phyloP scores from a whole-genome alignment of 2,329 filamentous ascomycete genomes.

The Paecilomyces sp. region DNA sequence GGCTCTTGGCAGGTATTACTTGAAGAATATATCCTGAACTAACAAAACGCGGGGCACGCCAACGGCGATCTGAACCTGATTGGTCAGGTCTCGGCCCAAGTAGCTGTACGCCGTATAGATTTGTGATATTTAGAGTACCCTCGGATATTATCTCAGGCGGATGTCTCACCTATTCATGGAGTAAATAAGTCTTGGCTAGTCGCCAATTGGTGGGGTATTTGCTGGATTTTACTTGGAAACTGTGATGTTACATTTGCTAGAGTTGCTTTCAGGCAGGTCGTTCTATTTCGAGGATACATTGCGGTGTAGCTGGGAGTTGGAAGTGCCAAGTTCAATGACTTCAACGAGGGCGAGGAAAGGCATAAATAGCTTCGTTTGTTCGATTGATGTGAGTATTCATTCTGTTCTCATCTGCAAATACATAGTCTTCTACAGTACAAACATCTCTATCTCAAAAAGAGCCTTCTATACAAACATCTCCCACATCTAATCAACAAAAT shows the following conservation, averaged over 20 bases:
- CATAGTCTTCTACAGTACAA: neutral
- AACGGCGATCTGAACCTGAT: neutral
- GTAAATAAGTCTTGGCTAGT: neutral
- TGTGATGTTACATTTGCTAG: neutral
- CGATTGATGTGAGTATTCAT: neutral
- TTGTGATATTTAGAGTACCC: neutral
- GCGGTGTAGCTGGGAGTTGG: neutral
- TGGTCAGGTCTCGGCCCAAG: neutral
- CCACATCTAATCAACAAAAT: constrained; percentile 3
- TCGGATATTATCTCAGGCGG: neutral
- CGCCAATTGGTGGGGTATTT: neutral
- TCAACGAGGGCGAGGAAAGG: neutral
- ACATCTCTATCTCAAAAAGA: neutral
- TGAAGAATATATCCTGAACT: too few species aligned
- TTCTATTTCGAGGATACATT: neutral
- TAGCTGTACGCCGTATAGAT: neutral
- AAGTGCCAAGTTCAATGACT: neutral
- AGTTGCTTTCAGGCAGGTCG: neutral
- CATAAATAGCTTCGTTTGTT: neutral
- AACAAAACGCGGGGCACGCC: too few species aligned
- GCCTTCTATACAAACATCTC: neutral
- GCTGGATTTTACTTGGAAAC: neutral
- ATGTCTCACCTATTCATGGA: neutral
- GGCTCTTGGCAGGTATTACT: too few species aligned
- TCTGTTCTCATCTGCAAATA: neutral